Evolutionary conservation across 2,329 filamentous ascomycete species (phyloP), one percentile per base, ranked within the genome.

Genomic region (Paraphaeosphaeria minitans): DNA sequence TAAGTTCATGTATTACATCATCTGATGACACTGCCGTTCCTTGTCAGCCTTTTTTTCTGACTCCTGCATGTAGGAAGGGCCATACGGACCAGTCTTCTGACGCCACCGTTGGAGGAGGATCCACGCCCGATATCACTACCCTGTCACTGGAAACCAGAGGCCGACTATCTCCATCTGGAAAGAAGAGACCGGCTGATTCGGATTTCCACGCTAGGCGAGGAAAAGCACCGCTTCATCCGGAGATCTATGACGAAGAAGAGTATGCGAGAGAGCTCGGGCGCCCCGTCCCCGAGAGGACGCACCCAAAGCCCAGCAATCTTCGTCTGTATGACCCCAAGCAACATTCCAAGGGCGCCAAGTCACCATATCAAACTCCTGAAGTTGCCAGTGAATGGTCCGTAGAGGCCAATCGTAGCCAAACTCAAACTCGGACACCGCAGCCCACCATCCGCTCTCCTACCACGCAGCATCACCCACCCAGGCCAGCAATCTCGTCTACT

Each of bases 101-200:
- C 42, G 69, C 72, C 49, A 72, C 67, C 9, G 69, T 61, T 24
- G 66, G 71, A 7, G 65, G 66, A 13, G 62, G 61, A 1, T 72
- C 69, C 42, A 66, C 72, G 4, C 72, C 66, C 8, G 73, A 77
- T 48, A 62, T 77, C 24, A 70, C 62, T 22, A 58, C 55, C 10
- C 61, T 77, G 8, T 69, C 68, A 12, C 56, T 77, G 27, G 68
- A 69, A 22, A 63, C 24, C 2, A 71, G 62, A 53, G 61, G 63
- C 4, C 63, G 59, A 7, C 65, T 65, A 10, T 63, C 69, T 1
- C 69, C 72, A 2, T 66, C 64, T 3, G 64, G 66, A 6, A 72
- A 62, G 49, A 75, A 76, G 55, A 63, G 73, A 12, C 68, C 66
- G 5, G 72, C 73, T 24, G 70, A 74, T 2, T 57, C 64, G 1